phyloP scores from a whole-genome alignment of 768 basidiomycete species.

The Naganishia vaughanmartiniae region DNA sequence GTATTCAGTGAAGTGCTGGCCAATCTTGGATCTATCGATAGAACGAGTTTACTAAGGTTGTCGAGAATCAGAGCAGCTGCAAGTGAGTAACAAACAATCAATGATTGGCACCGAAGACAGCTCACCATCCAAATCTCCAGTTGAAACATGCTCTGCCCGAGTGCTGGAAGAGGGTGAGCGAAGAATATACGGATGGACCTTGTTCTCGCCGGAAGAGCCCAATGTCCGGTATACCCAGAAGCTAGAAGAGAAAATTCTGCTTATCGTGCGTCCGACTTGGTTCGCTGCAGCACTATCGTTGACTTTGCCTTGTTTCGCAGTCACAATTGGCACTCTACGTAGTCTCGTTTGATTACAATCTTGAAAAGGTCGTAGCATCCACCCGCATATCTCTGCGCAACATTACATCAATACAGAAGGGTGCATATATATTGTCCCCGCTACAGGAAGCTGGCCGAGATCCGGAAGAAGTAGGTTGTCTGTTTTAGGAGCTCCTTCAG shows the following conservation, averaged over 20 bases:
- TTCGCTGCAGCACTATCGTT: background rate
- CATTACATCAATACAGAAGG: constrained; percentile 73
- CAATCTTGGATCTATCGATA: constrained; percentile 86
- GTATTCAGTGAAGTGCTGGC: constrained; percentile 93
- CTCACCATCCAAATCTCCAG: constrained; percentile 32
- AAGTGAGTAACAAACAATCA: constrained; percentile 48
- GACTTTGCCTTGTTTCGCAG: constrained; percentile 53
- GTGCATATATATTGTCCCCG: constrained; percentile 92
- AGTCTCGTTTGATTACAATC: constrained; percentile 73
- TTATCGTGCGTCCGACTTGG: constrained; percentile 64
- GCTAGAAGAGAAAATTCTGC: constrained; percentile 89
- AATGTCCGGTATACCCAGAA: constrained; percentile 70
- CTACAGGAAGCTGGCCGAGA: constrained; percentile 89
- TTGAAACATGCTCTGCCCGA: constrained; percentile 78
- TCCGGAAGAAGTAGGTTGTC: constrained; percentile 59
- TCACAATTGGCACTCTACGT: constrained; percentile 56
- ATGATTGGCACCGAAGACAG: background rate
- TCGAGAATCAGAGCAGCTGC: constrained; percentile 88
- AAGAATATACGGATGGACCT: constrained; percentile 81
- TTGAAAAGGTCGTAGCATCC: constrained; percentile 86
- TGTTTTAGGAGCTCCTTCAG: background rate
- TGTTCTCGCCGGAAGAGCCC: constrained; percentile 77
- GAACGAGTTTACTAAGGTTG: constrained; percentile 78
- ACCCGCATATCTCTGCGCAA: constrained; percentile 83
- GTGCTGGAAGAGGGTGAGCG: constrained; percentile 74